Percentiles rank a stretch among this genome's conserved stretches.
phyloP scores from a whole-genome alignment of 352 stramenopile genomes.

The Elongisporangium undulatum region DNA sequence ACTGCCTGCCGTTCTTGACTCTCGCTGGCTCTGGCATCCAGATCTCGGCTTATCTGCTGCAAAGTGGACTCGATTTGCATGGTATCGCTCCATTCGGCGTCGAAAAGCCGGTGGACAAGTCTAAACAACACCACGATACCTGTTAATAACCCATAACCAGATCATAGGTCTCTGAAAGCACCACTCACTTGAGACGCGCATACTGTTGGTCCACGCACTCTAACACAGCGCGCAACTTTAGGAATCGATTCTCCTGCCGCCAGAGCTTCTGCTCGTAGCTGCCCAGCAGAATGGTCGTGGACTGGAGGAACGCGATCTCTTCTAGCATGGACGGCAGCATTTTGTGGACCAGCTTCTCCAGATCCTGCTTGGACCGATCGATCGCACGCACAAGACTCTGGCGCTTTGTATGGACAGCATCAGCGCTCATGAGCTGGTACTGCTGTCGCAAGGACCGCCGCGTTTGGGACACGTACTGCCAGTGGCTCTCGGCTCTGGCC shows the following conservation, averaged over 20 bases:
- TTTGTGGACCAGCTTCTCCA: constrained; percentile 15
- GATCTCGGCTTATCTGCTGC: constrained; percentile 5
- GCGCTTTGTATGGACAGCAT: constrained; percentile 7
- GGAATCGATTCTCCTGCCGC: constrained; percentile 35
- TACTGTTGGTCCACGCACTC: constrained; percentile 34
- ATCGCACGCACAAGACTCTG: constrained; percentile 9
- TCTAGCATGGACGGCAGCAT: constrained; percentile 16
- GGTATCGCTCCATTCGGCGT: constrained; percentile 21
- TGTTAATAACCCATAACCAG: background rate
- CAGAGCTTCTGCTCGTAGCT: constrained; percentile 48
- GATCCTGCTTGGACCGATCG: constrained; percentile 15
- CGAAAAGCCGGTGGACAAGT: constrained; percentile 26
- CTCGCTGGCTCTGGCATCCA: constrained; percentile 5
- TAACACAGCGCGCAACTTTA: constrained; percentile 21
- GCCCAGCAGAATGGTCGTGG: constrained; percentile 28
- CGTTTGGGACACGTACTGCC: constrained; percentile 10
- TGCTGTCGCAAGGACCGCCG: constrained; percentile 22
- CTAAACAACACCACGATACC: constrained; percentile 4
- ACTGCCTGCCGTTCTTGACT: constrained; percentile 8
- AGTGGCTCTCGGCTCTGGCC: constrained; percentile 14
- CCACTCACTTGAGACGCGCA: constrained; percentile 24
- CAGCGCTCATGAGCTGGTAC: constrained; percentile 32
- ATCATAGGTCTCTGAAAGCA: background rate
- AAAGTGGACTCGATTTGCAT: constrained; percentile 14
- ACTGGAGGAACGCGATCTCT: constrained; percentile 34